Conservation (phyloP, 2,329 filamentous ascomycete genomes). For the Colletotrichum limetticola region DNA sequence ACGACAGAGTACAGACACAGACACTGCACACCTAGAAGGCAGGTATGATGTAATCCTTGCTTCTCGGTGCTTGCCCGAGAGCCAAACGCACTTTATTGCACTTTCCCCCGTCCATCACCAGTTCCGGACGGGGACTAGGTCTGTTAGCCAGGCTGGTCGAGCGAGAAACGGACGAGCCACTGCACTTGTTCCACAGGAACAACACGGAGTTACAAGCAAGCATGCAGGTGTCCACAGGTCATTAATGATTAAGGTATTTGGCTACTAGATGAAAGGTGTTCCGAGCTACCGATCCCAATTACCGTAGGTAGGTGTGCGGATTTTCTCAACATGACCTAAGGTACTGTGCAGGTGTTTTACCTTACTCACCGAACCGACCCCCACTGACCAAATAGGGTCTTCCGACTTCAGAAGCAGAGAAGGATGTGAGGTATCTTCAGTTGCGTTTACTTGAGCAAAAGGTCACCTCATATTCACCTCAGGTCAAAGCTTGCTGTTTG, state of each 20-base stretch:
- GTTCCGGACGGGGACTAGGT: background rate
- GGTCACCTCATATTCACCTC: background rate
- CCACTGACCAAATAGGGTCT: background rate
- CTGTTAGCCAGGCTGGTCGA: background rate
- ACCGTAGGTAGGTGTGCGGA: background rate
- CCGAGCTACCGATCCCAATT: background rate
- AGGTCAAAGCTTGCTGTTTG: background rate
- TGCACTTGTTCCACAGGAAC: background rate
- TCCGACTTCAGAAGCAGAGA: background rate
- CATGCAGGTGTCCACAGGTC: background rate
- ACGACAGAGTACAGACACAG: too few species aligned
- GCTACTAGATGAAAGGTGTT: background rate
- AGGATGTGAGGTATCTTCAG: background rate
- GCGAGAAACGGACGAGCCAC: background rate
- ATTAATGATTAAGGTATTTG: background rate
- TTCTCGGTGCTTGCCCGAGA: constrained; percentile 31
- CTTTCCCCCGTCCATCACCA: background rate
- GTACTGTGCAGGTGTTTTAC: too few species aligned
- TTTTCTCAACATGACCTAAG: background rate
- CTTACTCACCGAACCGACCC: background rate
- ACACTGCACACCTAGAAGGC: too few species aligned
- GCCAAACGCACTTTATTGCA: background rate
- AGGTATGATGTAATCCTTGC: constrained; percentile 31
- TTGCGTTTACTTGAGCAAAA: background rate
- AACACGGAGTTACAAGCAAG: background rate